phyloP scores from a whole-genome alignment of 163 green algal species.

The Scenedesmus sp. region DNA sequence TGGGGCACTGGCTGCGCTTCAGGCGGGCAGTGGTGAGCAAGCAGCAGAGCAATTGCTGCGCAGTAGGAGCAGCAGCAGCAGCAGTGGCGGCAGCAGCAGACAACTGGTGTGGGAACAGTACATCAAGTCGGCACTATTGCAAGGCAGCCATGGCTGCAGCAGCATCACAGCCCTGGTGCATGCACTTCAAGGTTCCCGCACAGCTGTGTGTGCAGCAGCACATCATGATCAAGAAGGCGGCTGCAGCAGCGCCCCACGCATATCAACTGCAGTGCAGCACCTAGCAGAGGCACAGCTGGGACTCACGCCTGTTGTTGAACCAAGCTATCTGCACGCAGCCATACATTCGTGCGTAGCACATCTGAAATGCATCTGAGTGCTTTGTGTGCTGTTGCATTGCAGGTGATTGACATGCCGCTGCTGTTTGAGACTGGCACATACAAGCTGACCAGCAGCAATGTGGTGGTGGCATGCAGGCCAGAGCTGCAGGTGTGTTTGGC shows the following conservation, averaged over 20 bases:
- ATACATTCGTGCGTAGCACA: neutral
- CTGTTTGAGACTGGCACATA: constrained; percentile 86
- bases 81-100: neutral
- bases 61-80: neutral
- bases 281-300: too few species aligned
- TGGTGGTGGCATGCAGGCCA: constrained; percentile 75
- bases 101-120: neutral
- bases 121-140: too few species aligned
- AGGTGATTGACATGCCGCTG: constrained; percentile 92
- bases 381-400: constrained; percentile 54
- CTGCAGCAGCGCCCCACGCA: too few species aligned
- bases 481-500: constrained; percentile 60
- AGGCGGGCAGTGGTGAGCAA: constrained; percentile 66
- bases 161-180: neutral
- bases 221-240: too few species aligned
- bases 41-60: neutral
- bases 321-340: neutral
- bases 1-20: constrained; percentile 65
- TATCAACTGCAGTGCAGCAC: too few species aligned
- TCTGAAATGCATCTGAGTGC: neutral
- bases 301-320: neutral
- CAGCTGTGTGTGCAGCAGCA: too few species aligned
- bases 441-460: constrained; percentile 54
- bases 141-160: neutral
- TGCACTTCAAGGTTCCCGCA: neutral